phyloP scores from a whole-genome alignment of 768 basidiomycete genomes.

The Lactarius psammicola region DNA sequence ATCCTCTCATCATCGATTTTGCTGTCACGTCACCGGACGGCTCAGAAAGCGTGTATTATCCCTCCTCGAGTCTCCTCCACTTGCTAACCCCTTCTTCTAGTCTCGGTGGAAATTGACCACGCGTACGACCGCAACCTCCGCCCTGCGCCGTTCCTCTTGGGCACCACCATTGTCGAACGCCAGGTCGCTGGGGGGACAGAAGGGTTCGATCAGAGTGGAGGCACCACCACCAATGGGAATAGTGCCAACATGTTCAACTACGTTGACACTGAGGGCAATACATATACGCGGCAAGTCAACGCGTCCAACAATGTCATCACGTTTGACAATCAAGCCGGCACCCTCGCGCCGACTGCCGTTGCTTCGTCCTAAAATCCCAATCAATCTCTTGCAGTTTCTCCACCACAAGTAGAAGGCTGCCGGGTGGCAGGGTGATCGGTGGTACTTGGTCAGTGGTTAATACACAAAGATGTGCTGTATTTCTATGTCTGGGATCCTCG shows the following conservation, averaged over 20 bases:
- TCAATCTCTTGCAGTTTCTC: background rate
- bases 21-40: slow-evolving; percentile 35
- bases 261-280: slow-evolving; percentile 43
- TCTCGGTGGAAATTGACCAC: slow-evolving; percentile 55
- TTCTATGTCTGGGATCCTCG: slow-evolving; percentile 3
- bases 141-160: slow-evolving; percentile 57
- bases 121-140: slow-evolving; percentile 59
- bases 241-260: slow-evolving; percentile 69
- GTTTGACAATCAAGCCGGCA: slow-evolving; percentile 56
- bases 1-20: slow-evolving; percentile 40
- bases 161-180: slow-evolving; percentile 55
- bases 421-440: slow-evolving; percentile 31
- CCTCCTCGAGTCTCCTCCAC: background rate
- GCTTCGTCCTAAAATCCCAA: slow-evolving; percentile 1
- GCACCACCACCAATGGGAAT: slow-evolving; percentile 61
- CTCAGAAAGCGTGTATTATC: slow-evolving; percentile 34
- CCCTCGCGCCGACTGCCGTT: slow-evolving; percentile 21
- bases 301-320: slow-evolving; percentile 62
- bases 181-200: slow-evolving; percentile 61
- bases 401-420: slow-evolving; percentile 19
- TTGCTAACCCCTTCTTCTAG: slow-evolving; percentile 36
- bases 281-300: slow-evolving; percentile 50
- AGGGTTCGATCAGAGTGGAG: slow-evolving; percentile 40
- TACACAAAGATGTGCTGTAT: slow-evolving; percentile 1
- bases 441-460: background rate